Evolutionary conservation across 129 eudicot species (phyloP).

Genomic region (Chrysanthemum lavandulifolium): DNA sequence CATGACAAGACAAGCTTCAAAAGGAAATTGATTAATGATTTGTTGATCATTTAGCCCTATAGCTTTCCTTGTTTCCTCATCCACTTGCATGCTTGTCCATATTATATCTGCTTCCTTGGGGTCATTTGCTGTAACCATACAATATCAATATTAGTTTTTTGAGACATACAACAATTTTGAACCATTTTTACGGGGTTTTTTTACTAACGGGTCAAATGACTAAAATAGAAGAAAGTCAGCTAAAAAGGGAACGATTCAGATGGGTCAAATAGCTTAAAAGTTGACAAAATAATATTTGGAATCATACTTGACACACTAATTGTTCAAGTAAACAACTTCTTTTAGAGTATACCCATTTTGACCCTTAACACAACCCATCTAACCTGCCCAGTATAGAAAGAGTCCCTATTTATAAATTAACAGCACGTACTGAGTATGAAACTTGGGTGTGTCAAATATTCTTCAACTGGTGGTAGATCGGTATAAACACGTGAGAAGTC

Average conservation of each 20-base stretch:
- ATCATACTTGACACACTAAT: too few relatives aligned
- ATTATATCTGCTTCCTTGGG: slow-evolving; percentile 91
- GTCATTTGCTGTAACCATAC: slow-evolving; percentile 54
- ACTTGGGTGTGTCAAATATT: slow-evolving; percentile 76
- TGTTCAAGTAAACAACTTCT: too few relatives aligned
- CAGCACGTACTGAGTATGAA: slow-evolving; percentile 60
- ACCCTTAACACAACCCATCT: background rate
- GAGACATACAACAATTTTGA: background rate
- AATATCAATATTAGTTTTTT: slow-evolving; percentile 8
- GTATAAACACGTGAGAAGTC: slow-evolving; percentile 66
- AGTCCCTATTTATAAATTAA: background rate
- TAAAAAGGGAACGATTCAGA: too few relatives aligned
- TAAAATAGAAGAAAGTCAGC: too few relatives aligned
- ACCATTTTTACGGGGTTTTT: too few relatives aligned
- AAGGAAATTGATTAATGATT: slow-evolving; percentile 89
- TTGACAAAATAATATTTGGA: too few relatives aligned
- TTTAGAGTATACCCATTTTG: too few relatives aligned
- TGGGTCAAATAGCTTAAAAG: too few relatives aligned
- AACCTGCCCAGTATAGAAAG: background rate
- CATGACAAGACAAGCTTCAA: slow-evolving; percentile 97
- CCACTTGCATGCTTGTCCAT: slow-evolving; percentile 89
- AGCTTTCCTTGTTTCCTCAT: slow-evolving; percentile 76
- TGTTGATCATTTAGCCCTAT: slow-evolving; percentile 75
- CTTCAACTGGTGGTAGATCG: slow-evolving; percentile 82
- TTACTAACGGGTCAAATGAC: too few relatives aligned